phyloP scores from a whole-genome alignment of 2,329 filamentous ascomycete species.

The Albifimbria verrucaria region DNA sequence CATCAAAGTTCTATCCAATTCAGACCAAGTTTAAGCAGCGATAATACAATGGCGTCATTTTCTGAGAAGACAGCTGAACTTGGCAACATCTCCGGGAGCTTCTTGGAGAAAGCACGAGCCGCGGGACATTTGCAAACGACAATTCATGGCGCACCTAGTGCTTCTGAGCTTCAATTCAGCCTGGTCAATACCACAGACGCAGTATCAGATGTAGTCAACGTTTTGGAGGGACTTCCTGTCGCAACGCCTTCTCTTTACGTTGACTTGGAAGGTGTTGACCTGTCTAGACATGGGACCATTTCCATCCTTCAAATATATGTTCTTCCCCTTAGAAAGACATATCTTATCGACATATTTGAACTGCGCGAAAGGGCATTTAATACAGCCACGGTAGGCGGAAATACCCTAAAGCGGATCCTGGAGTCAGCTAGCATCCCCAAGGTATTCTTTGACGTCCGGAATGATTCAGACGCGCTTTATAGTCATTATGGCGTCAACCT shows the following conservation, averaged over 20 bases:
- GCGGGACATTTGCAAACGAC: too few species aligned
- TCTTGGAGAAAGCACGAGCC: too few species aligned
- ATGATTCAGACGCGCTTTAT: constrained; percentile 55
- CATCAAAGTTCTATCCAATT: too few species aligned
- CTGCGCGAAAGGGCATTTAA: constrained; percentile 35
- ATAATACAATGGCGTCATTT: too few species aligned
- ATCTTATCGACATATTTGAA: constrained; percentile 42
- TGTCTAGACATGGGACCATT: constrained; percentile 38
- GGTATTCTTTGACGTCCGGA: constrained; percentile 56
- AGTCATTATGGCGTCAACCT: constrained; percentile 40
- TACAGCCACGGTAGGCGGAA: background rate
- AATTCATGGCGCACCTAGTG: too few species aligned
- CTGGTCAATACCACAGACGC: constrained; percentile 8
- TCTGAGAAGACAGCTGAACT: too few species aligned
- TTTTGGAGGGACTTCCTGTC: constrained; percentile 17
- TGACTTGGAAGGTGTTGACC: constrained; percentile 45
- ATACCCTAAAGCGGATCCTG: constrained; percentile 36
- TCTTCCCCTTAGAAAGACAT: constrained; percentile 22
- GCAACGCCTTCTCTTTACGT: constrained; percentile 38
- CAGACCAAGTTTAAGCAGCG: too few species aligned
- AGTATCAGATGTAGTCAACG: constrained; percentile 11
- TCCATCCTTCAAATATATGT: constrained; percentile 41
- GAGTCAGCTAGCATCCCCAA: constrained; percentile 39
- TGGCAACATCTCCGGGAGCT: too few species aligned
- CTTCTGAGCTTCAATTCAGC: too few species aligned